Evolutionary conservation across 192 early-diverging fungal species (phyloP).

Genomic region (Spizellomyces sp.): DNA sequence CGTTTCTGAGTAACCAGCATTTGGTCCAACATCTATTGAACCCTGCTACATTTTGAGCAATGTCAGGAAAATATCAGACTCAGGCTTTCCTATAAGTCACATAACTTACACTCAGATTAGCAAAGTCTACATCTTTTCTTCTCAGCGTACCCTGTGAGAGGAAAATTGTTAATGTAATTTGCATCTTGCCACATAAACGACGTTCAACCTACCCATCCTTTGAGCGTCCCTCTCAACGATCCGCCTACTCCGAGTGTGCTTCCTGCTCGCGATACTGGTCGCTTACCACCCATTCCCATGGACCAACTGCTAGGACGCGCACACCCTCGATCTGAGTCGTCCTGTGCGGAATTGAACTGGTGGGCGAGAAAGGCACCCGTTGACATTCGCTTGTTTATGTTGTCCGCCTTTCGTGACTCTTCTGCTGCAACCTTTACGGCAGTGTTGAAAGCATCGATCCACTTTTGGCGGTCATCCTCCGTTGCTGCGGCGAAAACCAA

Average conservation of each 20-base stretch:
- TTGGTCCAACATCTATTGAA: background rate
- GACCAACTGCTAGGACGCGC: slow-evolving; percentile 15
- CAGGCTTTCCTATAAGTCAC: too few relatives aligned
- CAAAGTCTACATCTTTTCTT: slow-evolving; percentile 8
- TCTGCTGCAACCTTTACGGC: slow-evolving; percentile 27
- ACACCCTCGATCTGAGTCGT: background rate
- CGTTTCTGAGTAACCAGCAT: too few relatives aligned
- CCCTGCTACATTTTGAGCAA: background rate
- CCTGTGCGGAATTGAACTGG: slow-evolving; percentile 16
- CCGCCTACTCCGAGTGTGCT: slow-evolving; percentile 25
- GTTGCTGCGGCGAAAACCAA: slow-evolving; percentile 6
- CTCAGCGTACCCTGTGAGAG: background rate
- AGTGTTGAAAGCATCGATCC: slow-evolving; percentile 37
- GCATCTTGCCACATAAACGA: too few relatives aligned
- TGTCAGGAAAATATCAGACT: too few relatives aligned
- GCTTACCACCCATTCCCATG: slow-evolving; percentile 16
- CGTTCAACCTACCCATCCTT: slow-evolving; percentile 17
- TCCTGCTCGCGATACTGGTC: background rate
- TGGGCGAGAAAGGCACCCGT: slow-evolving; percentile 16
- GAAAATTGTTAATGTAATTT: background rate
- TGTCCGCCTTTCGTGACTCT: slow-evolving; percentile 12
- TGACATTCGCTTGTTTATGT: slow-evolving; percentile 20
- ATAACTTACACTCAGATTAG: slow-evolving; percentile 1
- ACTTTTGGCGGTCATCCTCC: slow-evolving; percentile 34
- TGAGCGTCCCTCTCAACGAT: slow-evolving; percentile 25